Evolutionary conservation across 2,329 filamentous ascomycete genomes (phyloP), one percentile per base, ranked within the genome.

Genomic region (Raffaelea albimanens): DNA sequence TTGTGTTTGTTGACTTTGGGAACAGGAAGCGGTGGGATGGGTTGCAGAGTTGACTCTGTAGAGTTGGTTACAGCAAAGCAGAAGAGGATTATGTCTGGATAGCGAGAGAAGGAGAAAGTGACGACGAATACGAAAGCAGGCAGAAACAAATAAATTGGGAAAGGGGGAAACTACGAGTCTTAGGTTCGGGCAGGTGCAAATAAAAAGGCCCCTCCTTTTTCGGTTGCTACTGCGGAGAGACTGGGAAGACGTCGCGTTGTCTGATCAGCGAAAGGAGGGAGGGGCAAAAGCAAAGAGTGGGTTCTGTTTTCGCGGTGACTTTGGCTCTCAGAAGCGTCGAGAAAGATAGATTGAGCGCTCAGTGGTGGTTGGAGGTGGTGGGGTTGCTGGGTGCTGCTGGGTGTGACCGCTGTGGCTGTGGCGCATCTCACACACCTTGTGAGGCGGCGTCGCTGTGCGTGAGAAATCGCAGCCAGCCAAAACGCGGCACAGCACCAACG

Each of bases 171-270:
- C 45, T 29, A 29, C 25, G 25, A 29, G 25, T 29, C 25, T 29
- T 29, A 29, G 46, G 49, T 5, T 29, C 21, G 33, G 38, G 49
- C 44, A 47, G 49, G 51, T 50, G 49, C 49, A 31, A 50, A 47
- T 50, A 45, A 50, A 50, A 47, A 43, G 42, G 49, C 45, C 49
- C 49, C 49, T 45, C 47, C 49, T 45, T 53, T 53, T 51, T 51
- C 29, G 31, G 10, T 40, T 40, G 42, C 41, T 38, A 41, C 40
- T 46, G 41, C 48, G 44, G 48, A 44, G 44, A 36, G 38, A 40
- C 31, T 48, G 36, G 46, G 40, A 29, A 36, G 41, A 38, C 41
- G 23, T 23, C 42, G 38, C 33, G 38, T 43, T 46, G 43, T 45
- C 38, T 45, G 45, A 50, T 47, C 41, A 47, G 19, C 36, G 14